Conservation (phyloP, 2,329 filamentous ascomycete genomes). For the Ceratocystis colombiana region DNA sequence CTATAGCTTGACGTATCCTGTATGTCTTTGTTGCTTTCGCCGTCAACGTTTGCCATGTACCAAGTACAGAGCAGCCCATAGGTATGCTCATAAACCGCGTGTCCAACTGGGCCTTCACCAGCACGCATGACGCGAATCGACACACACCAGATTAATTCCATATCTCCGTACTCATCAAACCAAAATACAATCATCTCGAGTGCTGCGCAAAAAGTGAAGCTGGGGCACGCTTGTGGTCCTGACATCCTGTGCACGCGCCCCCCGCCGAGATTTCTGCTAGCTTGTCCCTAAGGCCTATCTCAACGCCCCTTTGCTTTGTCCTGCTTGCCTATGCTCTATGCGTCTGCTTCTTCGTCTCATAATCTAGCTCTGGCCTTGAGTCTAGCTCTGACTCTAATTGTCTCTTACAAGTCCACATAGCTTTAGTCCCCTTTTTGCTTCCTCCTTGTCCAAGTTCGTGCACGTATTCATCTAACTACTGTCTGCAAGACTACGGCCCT, state of each 20-base stretch:
- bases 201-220: constrained; percentile 5
- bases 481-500: not conserved
- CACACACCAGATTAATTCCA: not conserved
- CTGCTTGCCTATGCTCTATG: not conserved
- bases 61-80: not conserved
- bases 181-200: constrained; percentile 2
- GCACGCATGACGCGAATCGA: not conserved
- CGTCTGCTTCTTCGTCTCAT: no score
- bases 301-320: not conserved
- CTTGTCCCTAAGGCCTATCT: constrained; percentile 6
- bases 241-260: not conserved
- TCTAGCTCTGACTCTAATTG: not conserved
- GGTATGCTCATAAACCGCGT: not conserved
- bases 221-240: not conserved
- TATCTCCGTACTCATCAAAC: not conserved
- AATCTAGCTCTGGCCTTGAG: not conserved
- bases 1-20: not conserved
- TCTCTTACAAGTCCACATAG: not conserved
- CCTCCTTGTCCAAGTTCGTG: not conserved
- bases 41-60: not conserved
- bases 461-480: not conserved
- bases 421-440: not conserved
- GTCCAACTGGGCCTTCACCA: not conserved
- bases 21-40: not conserved
- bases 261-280: not conserved